Percentiles rank a stretch among this genome's conserved stretches.
These are phyloP conservation scores for Rhododendron ovatum DNA, from an alignment of 148 eudicot genomes.

Conservation along the genomic window DNA sequence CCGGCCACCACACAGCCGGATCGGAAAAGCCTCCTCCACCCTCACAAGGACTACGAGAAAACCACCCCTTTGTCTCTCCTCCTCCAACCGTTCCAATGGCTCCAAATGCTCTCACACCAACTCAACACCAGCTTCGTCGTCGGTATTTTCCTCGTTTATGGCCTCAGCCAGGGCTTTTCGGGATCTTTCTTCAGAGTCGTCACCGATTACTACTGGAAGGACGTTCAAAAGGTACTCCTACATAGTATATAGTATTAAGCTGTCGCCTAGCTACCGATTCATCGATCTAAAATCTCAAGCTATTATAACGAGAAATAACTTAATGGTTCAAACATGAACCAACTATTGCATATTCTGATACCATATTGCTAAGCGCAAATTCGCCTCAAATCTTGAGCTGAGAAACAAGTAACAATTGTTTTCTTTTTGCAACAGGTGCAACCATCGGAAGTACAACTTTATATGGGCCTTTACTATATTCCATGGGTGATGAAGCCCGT, in stretches of 20 bases:
- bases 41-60: not conserved
- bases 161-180: constrained; percentile 57
- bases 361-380: not conserved
- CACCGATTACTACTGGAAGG: constrained; percentile 69
- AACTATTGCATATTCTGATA: not conserved
- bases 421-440: not conserved
- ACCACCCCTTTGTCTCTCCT: constrained; percentile 11
- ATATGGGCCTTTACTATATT: constrained; percentile 45
- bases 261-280: not conserved
- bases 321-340: not conserved
- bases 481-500: constrained; percentile 68
- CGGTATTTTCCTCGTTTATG: constrained; percentile 46
- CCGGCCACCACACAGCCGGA: not conserved
- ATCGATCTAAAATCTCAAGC: not conserved
- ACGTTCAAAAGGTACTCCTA: constrained; percentile 33
- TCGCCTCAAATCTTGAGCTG: not conserved
- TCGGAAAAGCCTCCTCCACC: not conserved
- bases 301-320: not conserved
- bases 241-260: not conserved
- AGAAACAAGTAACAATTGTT: not conserved
- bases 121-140: constrained; percentile 37
- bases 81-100: constrained; percentile 34
- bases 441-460: constrained; percentile 48
- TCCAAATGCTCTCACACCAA: constrained; percentile 23
- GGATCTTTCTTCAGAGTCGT: constrained; percentile 47